Evolutionary conservation across 768 basidiomycete species (phyloP).

Genomic region (Tricholoma matsutake): DNA sequence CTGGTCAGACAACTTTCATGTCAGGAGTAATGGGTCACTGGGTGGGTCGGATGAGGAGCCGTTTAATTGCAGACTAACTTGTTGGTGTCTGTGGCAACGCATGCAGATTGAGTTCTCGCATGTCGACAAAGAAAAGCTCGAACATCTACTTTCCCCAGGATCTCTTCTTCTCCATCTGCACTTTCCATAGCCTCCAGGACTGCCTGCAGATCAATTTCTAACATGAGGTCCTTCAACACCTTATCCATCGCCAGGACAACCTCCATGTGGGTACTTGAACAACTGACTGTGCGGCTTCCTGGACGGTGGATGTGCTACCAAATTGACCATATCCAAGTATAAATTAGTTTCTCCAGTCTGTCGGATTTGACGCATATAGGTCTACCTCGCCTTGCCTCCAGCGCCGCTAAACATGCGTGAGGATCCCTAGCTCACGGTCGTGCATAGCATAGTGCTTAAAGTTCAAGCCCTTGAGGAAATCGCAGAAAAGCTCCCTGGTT

Average conservation of each 20-base stretch:
- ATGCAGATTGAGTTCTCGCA: slow-evolving; percentile 88
- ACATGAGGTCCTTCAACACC: slow-evolving; percentile 88
- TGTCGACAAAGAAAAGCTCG: slow-evolving; percentile 79
- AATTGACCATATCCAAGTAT: slow-evolving; percentile 85
- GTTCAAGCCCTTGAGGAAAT: slow-evolving; percentile 91
- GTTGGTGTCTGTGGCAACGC: slow-evolving; percentile 89
- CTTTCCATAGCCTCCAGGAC: slow-evolving; percentile 76
- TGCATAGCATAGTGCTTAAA: slow-evolving; percentile 78
- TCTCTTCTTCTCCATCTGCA: slow-evolving; percentile 74
- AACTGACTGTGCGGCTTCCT: slow-evolving; percentile 86
- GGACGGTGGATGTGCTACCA: slow-evolving; percentile 81
- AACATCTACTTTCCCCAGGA: slow-evolving; percentile 83
- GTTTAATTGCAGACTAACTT: slow-evolving; percentile 92
- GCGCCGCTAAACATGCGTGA: slow-evolving; percentile 50
- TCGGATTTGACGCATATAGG: slow-evolving; percentile 80
- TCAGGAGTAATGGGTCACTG: slow-evolving; percentile 98
- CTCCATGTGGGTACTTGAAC: slow-evolving; percentile 93
- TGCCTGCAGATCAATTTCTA: slow-evolving; percentile 74
- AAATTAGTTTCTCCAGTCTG: slow-evolving; percentile 90
- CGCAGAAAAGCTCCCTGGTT: slow-evolving; percentile 86
- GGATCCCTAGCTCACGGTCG: slow-evolving; percentile 61
- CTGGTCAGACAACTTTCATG: slow-evolving; percentile 97
- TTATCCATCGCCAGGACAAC: slow-evolving; percentile 97
- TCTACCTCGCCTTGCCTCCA: slow-evolving; percentile 70
- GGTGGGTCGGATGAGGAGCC: slow-evolving; percentile 97